A percentile compares a stretch with the other conserved stretches of the same genome.
Evolutionary conservation across 345 rosid genomes (phyloP).

Genomic region (Lagerstroemia speciosa): DNA sequence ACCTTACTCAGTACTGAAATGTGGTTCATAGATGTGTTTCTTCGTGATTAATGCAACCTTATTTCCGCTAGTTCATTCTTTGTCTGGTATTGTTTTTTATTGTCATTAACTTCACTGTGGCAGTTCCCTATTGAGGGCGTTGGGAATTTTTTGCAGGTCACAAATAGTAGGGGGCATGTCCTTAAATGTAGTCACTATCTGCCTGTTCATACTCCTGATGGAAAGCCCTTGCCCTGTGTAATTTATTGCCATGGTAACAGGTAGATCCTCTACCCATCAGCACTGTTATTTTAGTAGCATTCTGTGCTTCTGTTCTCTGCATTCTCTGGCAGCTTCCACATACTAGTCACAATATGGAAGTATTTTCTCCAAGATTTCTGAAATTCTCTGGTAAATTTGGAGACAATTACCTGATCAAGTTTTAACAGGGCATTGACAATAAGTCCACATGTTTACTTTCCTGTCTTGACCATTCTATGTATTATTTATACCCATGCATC

Average conservation of each 20-base stretch:
- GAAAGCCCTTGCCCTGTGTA: conserved; percentile 34
- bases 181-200: conserved; percentile 35
- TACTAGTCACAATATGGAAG: neutral
- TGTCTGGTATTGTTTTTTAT: neutral
- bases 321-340: neutral
- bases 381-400: neutral
- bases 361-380: neutral
- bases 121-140: too few species aligned
- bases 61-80: neutral
- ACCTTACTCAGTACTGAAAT: neutral
- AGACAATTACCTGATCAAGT: neutral
- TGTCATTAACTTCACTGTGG: neutral
- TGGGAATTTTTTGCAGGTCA: conserved; percentile 22
- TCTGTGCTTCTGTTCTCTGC: neutral
- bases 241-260: conserved; percentile 42
- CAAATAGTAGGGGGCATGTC: conserved; percentile 24
- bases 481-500: neutral
- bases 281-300: neutral
- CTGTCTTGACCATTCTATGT: neutral
- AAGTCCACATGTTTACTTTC: neutral
- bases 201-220: conserved; percentile 23
- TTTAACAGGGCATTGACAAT: neutral
- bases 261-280: conserved; percentile 1
- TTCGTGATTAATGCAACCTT: neutral
- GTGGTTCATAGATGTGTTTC: too few species aligned